Base-by-base conservation (phyloP, 305 asterid genomes). In the Fraxinus angustifolia region DNA sequence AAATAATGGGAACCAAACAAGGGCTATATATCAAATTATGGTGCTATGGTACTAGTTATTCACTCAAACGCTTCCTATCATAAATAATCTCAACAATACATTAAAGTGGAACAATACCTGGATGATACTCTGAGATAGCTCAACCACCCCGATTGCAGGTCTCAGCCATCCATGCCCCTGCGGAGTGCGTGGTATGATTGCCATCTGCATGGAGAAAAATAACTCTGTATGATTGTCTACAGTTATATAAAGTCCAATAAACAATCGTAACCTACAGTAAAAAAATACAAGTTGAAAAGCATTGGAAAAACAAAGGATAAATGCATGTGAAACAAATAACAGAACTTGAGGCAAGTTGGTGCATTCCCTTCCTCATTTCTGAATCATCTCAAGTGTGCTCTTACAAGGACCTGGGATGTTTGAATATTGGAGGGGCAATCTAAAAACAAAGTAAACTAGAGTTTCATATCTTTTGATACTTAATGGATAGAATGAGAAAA, bases 151-250 rank as follows among this genome's bases (percentile, higher is more conserved):
- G 82, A 91, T 90, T 81, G 99, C 99, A 83, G 99, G 99, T 89
- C 99, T 92, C 86, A 96, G 91, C 98, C 98, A 96, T 80, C 99
- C 99, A 81, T 91, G 94, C 58, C 98, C 97, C 82, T 89, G 95
- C 26, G 89, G 94, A 80, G 94, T 88, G 80, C 97, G 97, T 30
- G 98, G 98, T 83, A 96, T 87, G 60, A 93, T 85, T 70, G 99
- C 91, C 97, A 96, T 96, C 99, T 96, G 91, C 86, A 87, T 50
- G 72, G 78, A 82, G 76, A 62, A 83, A 78, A 82, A 56, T 60
- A 28, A 45, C 14, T 42, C 76, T 12, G 19, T 40, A 12, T 67
- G 40, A 80, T 82, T 53, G 78, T 79, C 78, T 8, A 67, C 14
- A 83, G 65, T 53, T 58, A 36, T 21, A 36, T 12, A 42, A 42